Percentiles rank a stretch among this genome's conserved stretches.
Evolutionary conservation across 495 filamentous ascomycete genomes (phyloP).

Genomic region (Penicillium coprophilum): DNA sequence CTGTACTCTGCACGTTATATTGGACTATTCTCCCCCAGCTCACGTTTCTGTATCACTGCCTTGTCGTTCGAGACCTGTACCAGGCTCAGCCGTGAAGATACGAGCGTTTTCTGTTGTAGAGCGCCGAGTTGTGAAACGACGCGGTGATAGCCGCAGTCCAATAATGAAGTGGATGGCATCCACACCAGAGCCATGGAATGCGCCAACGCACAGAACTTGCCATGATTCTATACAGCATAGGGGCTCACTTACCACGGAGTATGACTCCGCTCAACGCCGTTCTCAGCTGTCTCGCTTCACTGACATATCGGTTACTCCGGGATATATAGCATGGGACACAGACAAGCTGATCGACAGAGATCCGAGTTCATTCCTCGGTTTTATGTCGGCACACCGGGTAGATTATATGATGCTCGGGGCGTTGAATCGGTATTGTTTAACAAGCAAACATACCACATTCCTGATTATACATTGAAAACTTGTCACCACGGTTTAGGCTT

Average conservation of each 20-base stretch:
- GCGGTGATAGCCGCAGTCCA: conserved; percentile 5
- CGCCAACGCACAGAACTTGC: background rate
- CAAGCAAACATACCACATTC: background rate
- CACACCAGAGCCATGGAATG: background rate
- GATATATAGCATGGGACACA: background rate
- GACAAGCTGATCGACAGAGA: background rate
- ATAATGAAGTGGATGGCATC: conserved; percentile 7
- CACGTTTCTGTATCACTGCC: too few species aligned
- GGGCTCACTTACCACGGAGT: background rate
- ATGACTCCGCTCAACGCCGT: background rate
- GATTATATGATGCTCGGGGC: background rate
- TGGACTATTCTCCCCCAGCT: too few species aligned
- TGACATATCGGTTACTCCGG: background rate
- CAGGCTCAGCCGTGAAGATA: background rate
- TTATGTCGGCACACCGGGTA: background rate
- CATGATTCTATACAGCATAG: background rate
- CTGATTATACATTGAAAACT: too few species aligned
- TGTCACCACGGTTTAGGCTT: too few species aligned
- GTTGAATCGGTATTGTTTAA: background rate
- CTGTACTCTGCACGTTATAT: background rate
- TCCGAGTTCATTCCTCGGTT: background rate
- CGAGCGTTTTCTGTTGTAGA: background rate
- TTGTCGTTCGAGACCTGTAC: background rate
- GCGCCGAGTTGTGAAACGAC: background rate
- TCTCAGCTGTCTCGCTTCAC: background rate